Evolutionary conservation across 768 basidiomycete genomes (phyloP).

Genomic region (Leccinum incarnatum): DNA sequence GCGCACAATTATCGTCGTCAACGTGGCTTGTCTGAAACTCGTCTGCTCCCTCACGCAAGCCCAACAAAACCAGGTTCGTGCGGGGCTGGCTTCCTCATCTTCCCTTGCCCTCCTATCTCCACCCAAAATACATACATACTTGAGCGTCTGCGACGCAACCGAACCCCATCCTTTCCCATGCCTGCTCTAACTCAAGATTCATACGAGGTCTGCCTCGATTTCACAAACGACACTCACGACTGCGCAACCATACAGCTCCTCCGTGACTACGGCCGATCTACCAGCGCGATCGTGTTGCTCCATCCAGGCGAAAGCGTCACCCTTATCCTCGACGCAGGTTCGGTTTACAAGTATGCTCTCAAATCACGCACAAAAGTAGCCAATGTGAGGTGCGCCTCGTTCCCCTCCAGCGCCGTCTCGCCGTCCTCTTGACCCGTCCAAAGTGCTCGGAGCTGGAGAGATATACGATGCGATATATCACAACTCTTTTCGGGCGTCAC

Average conservation of each 20-base stretch:
- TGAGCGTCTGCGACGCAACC: conserved; percentile 34
- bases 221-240: conserved; percentile 68
- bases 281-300: conserved; percentile 53
- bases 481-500: conserved; percentile 49
- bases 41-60: conserved; percentile 29
- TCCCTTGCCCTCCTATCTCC: conserved; percentile 15
- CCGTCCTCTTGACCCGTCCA: conserved; percentile 1
- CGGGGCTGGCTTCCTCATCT: conserved; percentile 24
- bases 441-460: conserved; percentile 67
- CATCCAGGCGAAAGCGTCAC: conserved; percentile 63
- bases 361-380: conserved; percentile 64
- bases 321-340: conserved; percentile 66
- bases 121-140: conserved; percentile 12
- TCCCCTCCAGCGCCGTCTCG: neutral
- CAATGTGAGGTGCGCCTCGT: conserved; percentile 58
- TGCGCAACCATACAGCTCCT: conserved; percentile 62
- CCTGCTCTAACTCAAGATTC: conserved; percentile 51
- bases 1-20: conserved; percentile 28
- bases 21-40: conserved; percentile 29
- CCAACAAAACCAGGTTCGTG: conserved; percentile 32
- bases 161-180: conserved; percentile 38
- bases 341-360: conserved; percentile 65
- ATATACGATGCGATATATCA: conserved; percentile 59
- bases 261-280: conserved; percentile 58
- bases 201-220: conserved; percentile 66